Percentiles rank a stretch among this genome's conserved stretches.
phyloP scores from a whole-genome alignment of 1,284 basidiomycete species.

The Quambalaria eucalypti region DNA sequence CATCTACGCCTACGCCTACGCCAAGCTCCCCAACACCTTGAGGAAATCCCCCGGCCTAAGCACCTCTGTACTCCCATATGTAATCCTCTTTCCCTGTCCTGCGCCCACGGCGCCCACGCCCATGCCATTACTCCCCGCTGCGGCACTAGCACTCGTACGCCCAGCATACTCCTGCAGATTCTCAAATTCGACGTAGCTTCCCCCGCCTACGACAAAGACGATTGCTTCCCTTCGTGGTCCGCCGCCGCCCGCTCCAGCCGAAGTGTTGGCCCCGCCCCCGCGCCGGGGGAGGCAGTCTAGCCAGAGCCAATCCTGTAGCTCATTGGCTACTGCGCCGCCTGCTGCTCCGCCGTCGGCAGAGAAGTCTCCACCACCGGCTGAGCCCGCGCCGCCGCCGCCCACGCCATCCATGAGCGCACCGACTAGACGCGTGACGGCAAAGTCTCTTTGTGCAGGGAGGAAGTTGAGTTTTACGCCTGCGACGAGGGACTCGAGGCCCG shows the following conservation, averaged over 20 bases:
- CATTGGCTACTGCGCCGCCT: slow-evolving; percentile 66
- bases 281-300: slow-evolving; percentile 64
- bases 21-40: slow-evolving; percentile 52
- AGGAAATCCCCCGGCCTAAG: slow-evolving; percentile 80
- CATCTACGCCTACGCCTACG: slow-evolving; percentile 13
- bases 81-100: slow-evolving; percentile 55
- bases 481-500: slow-evolving; percentile 83
- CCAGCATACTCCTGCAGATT: slow-evolving; percentile 56
- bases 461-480: slow-evolving; percentile 98
- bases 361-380: slow-evolving; percentile 10
- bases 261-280: background rate
- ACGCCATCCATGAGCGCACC: slow-evolving; percentile 96
- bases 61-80: slow-evolving; percentile 94
- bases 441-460: slow-evolving; percentile 85
- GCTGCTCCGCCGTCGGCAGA: background rate
- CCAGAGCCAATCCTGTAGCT: slow-evolving; percentile 81
- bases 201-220: slow-evolving; percentile 93
- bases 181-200: slow-evolving; percentile 92
- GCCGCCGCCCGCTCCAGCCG: slow-evolving; percentile 18
- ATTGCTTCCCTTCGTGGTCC: slow-evolving; percentile 68
- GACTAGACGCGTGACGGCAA: slow-evolving; percentile 81
- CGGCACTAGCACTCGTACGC: slow-evolving; percentile 59
- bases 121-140: slow-evolving; percentile 7
- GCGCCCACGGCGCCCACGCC: slow-evolving; percentile 35
- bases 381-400: slow-evolving; percentile 61